Conservation (phyloP, 2,329 filamentous ascomycete genomes). For the Pseudogymnoascus verrucosus region DNA sequence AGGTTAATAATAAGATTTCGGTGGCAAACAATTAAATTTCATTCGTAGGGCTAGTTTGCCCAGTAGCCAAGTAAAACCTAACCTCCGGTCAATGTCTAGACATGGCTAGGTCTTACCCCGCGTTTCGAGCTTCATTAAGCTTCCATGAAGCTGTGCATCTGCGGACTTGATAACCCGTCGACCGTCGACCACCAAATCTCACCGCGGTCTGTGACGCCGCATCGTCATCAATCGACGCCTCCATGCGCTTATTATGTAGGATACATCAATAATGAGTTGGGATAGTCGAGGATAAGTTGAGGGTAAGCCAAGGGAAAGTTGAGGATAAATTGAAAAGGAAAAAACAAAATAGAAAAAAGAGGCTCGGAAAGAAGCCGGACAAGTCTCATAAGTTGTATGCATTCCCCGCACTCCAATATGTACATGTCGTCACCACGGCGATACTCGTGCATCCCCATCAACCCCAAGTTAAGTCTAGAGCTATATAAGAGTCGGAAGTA, state of each 20-base stretch:
- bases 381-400: not conserved
- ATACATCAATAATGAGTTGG: not conserved
- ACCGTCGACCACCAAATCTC: not conserved
- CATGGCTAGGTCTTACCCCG: slow-evolving; percentile 1
- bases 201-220: not conserved
- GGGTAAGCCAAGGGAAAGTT: not conserved
- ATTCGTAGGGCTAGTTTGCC: not conserved
- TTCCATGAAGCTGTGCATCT: not conserved
- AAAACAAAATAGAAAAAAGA: too few species aligned
- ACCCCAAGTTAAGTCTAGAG: not conserved
- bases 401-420: not conserved
- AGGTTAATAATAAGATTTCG: not conserved
- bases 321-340: not conserved
- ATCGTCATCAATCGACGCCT: not conserved
- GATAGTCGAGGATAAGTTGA: not conserved
- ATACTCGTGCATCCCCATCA: not conserved
- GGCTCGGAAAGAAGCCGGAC: not conserved
- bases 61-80: not conserved
- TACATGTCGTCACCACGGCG: not conserved
- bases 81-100: not conserved
- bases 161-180: not conserved
- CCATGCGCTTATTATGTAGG: not conserved
- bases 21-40: not conserved
- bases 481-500: not conserved
- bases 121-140: not conserved